Conservation (phyloP, 371 early-diverging fungal species). For the Rhizopus sp. region DNA sequence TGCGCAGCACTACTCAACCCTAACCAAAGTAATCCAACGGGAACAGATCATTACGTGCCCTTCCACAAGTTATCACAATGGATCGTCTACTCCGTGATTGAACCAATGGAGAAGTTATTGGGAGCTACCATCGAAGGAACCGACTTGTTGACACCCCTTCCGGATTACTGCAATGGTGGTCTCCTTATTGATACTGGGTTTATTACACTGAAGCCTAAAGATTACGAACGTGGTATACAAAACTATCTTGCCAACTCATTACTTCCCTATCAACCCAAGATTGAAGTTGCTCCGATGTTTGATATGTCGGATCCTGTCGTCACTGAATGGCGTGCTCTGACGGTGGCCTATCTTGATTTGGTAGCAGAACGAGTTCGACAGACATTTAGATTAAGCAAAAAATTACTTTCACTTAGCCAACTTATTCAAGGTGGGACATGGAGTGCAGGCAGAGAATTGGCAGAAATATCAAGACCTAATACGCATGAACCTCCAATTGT, state of each 20-base stretch:
- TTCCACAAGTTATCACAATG: constrained; percentile 95
- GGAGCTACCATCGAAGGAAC: constrained; percentile 67
- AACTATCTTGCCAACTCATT: constrained; percentile 49
- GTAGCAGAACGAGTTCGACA: constrained; percentile 72
- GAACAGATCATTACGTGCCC: constrained; percentile 59
- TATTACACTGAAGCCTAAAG: constrained; percentile 39
- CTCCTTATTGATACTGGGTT: constrained; percentile 52
- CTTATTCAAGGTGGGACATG: constrained; percentile 91
- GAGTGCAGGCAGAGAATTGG: constrained; percentile 89
- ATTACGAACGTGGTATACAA: constrained; percentile 47
- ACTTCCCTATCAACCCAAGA: constrained; percentile 45
- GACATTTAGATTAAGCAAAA: constrained; percentile 57
- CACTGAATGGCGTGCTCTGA: constrained; percentile 93
- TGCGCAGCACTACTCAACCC: constrained; percentile 41
- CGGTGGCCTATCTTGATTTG: constrained; percentile 81
- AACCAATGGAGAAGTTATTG: constrained; percentile 71
- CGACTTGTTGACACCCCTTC: constrained; percentile 81
- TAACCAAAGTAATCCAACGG: constrained; percentile 13
- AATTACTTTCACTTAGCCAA: constrained; percentile 74
- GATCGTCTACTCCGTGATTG: constrained; percentile 91
- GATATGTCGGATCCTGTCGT: constrained; percentile 82
- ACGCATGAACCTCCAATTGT: constrained; percentile 91
- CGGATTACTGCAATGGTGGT: constrained; percentile 91
- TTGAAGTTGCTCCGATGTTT: constrained; percentile 70
- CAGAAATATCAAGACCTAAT: constrained; percentile 76